Evolutionary conservation across 2,329 filamentous ascomycete genomes (phyloP), one percentile per base, ranked within the genome.

Genomic region (Microcyclospora pomicola): DNA sequence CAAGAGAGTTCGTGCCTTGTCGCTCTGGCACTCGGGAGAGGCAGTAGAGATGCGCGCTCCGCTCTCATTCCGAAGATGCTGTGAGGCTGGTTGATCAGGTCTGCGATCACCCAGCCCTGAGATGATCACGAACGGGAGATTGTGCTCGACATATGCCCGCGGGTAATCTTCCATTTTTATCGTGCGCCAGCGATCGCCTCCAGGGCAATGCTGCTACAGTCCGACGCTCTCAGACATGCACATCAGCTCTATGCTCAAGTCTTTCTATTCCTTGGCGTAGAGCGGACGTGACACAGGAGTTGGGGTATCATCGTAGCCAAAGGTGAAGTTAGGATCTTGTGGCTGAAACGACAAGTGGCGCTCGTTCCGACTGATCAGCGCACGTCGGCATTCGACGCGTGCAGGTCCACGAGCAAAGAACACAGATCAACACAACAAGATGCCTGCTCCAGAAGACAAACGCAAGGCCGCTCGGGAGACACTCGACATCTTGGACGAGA

Each of bases 91-190:
- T 47, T 67, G 48, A 16, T 52, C 36, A 52, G 55, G 51, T 48
- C 47, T 13, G 49, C 48, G 44, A 14, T 60, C 63, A 54, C 62
- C 69, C 27, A 95, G 71, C 10, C 88, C 91, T 29, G 85, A 85
- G 27, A 93, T 72, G 34, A 92, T 67, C 43, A 96, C 64, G 40
- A 94, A 71, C 28, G 88, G 88, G 51, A 92, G 71, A 62, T 91
- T 92, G 63, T 91, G 86, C 58, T 79, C 75, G 59, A 93, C 69
- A 65, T 87, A 93, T 60, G 80, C 80, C 41, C 65, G 59, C 38
- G 82, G 81, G 62, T 85, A 88, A 51, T 73, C 82, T 61, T 91
- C 81, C 83, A 91, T 91, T 24, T 15, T 14, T 5, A 15, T 15
- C 14, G 30, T 13, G 14, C 30, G n/a, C n/a, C 9, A 31, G 14